Evolutionary conservation across 208 protist species (phyloP), one percentile per base, ranked within the genome.

Genomic region (Acanthamoeba castellanii): DNA sequence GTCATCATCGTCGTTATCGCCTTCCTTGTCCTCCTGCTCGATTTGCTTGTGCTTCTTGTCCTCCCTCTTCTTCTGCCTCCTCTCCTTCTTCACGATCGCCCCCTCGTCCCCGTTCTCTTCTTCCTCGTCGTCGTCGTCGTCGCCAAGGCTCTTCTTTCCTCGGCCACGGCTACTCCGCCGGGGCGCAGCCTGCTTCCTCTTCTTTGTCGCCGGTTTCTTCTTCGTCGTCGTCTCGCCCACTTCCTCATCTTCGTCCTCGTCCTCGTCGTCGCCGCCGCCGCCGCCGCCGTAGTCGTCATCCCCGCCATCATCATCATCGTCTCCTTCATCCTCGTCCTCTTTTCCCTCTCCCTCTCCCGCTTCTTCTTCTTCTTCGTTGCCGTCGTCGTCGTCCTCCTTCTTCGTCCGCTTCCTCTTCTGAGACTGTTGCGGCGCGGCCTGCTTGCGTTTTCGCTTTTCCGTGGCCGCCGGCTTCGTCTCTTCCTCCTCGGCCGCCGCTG

Each of bases 391-490:
- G 42, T n/a, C 52, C 9, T 64, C 50, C 47, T 32, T 18, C 47
- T 88, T 42, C 20, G n/a, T 88, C 34, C 50, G 72, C 81, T 88
- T 88, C 47, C 52, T 85, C 76, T 57, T 85, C 47, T 64, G 50
- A 1, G 81, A 11, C 47, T 88, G 22, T 64, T 16, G 81, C 25
- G 45, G 45, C 11, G 81, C 50, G n/a, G 45, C n/a, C n/a, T n/a
- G 50, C 81, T 88, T 88, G 25, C 81, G 22, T 42, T 88, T 88
- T 25, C 52, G 45, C 81, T 32, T 88, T 22, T 88, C 81, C 74
- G 32, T 45, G 7, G 20, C 32, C 74, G 18, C 74, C 9, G 61
- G 25, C 66, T 72, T 37, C n/a, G 2, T 37, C 66, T 72, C 30
- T 37, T 72, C n/a, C 11, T 72, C 66, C 66, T 72, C 13, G 0